Base-by-base conservation (phyloP, 371 early-diverging fungal species). In the Apophysomyces sp. region DNA sequence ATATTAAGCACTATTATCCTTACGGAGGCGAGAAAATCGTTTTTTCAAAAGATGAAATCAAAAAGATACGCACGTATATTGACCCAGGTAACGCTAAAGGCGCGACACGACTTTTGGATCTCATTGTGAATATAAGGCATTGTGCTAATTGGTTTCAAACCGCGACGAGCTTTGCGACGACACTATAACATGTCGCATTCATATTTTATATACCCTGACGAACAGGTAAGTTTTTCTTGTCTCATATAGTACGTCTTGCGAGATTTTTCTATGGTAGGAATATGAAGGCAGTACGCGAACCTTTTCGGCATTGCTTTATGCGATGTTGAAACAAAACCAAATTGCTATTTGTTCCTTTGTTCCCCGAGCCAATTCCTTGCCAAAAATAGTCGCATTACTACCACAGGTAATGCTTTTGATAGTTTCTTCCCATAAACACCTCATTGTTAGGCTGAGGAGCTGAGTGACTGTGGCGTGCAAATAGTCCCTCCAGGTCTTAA, bases 201-300 rank as follows among this genome's bases (percentile, higher is more conserved):
- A 8, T 69, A 79, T 53, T 92, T 92, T 72, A 73, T 93, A 41
- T 86, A 86, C 67, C 93, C 94, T 0, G 91, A 92, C 64, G 92
- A 94, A 64, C 62, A 49, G 51, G 89, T 86, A 74, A 63, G 54
- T 26, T 59, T 0, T 18, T 3, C 18, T 9, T 3, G 3, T n/a
- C 49, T 5, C 0, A 31, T 32, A 39, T 18, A 5, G 28, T 40
- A 8, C 34, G 2, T 34, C 1, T 34, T 34, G 13, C 39, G n/a
- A n/a, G n/a, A n/a, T n/a, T n/a, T n/a, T n/a, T n/a, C n/a, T n/a
- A n/a, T n/a, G n/a, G n/a, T n/a, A 78, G 77, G 64, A 76, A 57
- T 86, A 79, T 52, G 74, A 76, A 41, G 91, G 91, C 11, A 90
- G 91, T 58, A 82, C 83, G 1, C 76, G 84, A 13, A 72, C 88